These are phyloP conservation scores for Pleurotus giganteus DNA, from an alignment of 768 basidiomycete genomes.

Conservation along the genomic window DNA sequence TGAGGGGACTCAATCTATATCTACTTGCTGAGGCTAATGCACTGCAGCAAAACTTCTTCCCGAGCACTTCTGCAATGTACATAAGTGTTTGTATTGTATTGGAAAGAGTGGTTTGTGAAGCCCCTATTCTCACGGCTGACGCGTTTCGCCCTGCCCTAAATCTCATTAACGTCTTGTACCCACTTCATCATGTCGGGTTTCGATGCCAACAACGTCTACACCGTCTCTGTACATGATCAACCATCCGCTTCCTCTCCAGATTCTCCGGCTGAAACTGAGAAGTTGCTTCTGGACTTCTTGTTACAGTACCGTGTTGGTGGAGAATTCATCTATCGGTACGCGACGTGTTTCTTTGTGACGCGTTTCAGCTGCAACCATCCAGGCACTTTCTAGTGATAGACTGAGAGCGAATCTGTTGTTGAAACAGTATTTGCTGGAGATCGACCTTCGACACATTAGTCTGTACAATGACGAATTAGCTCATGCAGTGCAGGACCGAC, in stretches of 20 bases:
- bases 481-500: slow-evolving; percentile 84
- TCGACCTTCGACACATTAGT: slow-evolving; percentile 75
- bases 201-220: slow-evolving; percentile 78
- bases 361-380: slow-evolving; percentile 2
- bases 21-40: too few relatives aligned
- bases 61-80: too few relatives aligned
- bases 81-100: too few relatives aligned
- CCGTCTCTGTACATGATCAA: slow-evolving; percentile 73
- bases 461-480: slow-evolving; percentile 94
- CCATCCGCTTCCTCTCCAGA: slow-evolving; percentile 58
- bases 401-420: slow-evolving; percentile 85
- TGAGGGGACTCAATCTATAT: too few relatives aligned
- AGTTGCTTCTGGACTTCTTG: slow-evolving; percentile 80
- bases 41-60: too few relatives aligned
- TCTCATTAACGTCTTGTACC: slow-evolving; percentile 16
- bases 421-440: slow-evolving; percentile 84
- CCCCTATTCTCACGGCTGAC: slow-evolving; percentile 5
- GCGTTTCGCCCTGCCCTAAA: slow-evolving; percentile 27
- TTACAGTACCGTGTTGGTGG: slow-evolving; percentile 85
- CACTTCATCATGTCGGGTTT: slow-evolving; percentile 75
- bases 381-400: slow-evolving; percentile 60
- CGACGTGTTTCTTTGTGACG: neutral
- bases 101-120: too few relatives aligned
- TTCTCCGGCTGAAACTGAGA: slow-evolving; percentile 77
- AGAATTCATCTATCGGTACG: slow-evolving; percentile 89